Evolutionary conservation across 768 basidiomycete genomes (phyloP).

Genomic region (Chiua virens): DNA sequence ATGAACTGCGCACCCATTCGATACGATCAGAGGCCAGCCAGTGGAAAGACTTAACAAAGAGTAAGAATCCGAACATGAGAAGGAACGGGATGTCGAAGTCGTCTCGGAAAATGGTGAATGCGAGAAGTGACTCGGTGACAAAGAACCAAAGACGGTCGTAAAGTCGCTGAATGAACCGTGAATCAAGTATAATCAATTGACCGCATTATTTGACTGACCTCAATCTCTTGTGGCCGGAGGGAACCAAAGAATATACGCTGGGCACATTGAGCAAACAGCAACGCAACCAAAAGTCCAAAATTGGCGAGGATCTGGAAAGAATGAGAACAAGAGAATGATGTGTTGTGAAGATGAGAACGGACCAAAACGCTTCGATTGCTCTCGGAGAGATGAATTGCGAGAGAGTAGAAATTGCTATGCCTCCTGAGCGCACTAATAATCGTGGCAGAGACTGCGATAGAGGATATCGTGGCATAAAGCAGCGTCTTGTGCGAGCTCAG

Average conservation of each 20-base stretch:
- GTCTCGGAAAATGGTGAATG: constrained; percentile 96
- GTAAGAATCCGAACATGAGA: constrained; percentile 90
- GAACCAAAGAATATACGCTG: constrained; percentile 92
- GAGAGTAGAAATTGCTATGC: constrained; percentile 91
- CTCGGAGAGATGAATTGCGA: constrained; percentile 88
- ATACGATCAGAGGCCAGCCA: constrained; percentile 96
- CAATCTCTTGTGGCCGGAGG: constrained; percentile 84
- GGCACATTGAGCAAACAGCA: constrained; percentile 73
- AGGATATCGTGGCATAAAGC: constrained; percentile 68
- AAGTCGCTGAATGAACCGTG: constrained; percentile 63
- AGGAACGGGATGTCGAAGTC: constrained; percentile 93
- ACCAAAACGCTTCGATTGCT: constrained; percentile 94
- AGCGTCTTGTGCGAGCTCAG: constrained; percentile 64
- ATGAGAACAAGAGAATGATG: constrained; percentile 1
- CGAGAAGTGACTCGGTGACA: constrained; percentile 92
- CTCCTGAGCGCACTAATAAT: constrained; percentile 78
- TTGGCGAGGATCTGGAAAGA: constrained; percentile 79
- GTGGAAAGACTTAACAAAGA: constrained; percentile 97
- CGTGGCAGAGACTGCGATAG: constrained; percentile 67
- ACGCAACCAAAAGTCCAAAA: constrained; percentile 76
- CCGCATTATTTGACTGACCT: constrained; percentile 52
- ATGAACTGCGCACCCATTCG: constrained; percentile 75
- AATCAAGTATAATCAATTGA: background rate
- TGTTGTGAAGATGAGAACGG: constrained; percentile 22
- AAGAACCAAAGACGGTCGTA: constrained; percentile 98